Percentiles rank a stretch among this genome's conserved stretches.
Conservation (phyloP, 2,329 filamentous ascomycete genomes). For the Ophiostoma sp. region DNA sequence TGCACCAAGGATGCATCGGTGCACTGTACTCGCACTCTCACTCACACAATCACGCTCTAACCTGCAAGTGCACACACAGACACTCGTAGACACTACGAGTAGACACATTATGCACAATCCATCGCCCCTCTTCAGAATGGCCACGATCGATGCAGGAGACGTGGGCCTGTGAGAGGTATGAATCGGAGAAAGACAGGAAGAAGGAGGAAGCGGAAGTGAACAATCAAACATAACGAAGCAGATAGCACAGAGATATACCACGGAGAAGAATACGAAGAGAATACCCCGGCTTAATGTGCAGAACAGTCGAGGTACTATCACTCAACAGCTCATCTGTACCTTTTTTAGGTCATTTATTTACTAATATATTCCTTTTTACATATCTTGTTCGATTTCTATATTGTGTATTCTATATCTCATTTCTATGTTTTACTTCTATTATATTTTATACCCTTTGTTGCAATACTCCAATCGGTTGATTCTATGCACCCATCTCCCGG, state of each 20-base stretch:
- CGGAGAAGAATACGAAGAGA: not conserved
- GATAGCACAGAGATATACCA: not conserved
- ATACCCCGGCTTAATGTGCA: not conserved
- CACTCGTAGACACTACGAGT: not conserved
- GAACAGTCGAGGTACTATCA: not conserved
- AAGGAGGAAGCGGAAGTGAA: no score
- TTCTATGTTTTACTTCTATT: not conserved
- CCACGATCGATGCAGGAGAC: constrained; percentile 14
- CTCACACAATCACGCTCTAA: not conserved
- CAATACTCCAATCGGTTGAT: constrained; percentile 4
- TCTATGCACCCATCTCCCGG: not conserved
- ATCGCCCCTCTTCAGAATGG: constrained; percentile 5
- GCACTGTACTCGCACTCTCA: not conserved
- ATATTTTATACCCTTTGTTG: not conserved
- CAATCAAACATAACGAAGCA: not conserved
- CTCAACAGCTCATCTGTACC: not conserved
- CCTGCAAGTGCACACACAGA: not conserved
- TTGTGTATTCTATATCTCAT: no score
- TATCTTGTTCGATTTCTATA: no score
- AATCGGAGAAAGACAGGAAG: not conserved
- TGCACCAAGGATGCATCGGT: not conserved
- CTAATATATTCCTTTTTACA: not conserved
- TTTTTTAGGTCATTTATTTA: not conserved
- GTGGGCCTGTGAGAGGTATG: not conserved
- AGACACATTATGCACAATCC: not conserved